A percentile compares a stretch with the other conserved stretches of the same genome.
These are phyloP conservation scores for Mycosphaerella sp. DNA, from an alignment of 2,329 filamentous ascomycete species.

Conservation along the genomic window DNA sequence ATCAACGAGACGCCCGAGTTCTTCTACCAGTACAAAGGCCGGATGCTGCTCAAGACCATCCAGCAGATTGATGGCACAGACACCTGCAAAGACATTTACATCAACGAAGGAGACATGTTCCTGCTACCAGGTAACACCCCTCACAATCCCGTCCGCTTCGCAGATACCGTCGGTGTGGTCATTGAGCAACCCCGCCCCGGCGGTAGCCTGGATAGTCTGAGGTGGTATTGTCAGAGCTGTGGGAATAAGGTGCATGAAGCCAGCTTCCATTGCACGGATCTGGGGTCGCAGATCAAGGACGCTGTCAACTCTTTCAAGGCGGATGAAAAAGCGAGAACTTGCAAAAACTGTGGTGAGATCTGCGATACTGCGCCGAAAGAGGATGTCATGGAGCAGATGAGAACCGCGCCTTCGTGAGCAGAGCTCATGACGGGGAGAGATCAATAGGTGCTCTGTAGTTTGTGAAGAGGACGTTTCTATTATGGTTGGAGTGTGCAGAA, in stretches of 20 bases:
- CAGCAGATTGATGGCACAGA: conserved; percentile 52
- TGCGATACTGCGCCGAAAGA: conserved; percentile 61
- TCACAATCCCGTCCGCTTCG: conserved; percentile 91
- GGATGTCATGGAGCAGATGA: conserved; percentile 35
- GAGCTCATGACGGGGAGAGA: too few species aligned
- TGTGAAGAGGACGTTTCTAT: too few species aligned
- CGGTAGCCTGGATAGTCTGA: conserved; percentile 66
- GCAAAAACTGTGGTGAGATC: conserved; percentile 67
- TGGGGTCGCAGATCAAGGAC: conserved; percentile 90
- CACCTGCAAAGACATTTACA: conserved; percentile 75
- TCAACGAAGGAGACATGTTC: conserved; percentile 91
- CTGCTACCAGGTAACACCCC: conserved; percentile 89
- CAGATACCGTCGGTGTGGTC: conserved; percentile 87
- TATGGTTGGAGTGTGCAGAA: too few species aligned
- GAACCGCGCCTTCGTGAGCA: conserved; percentile 12
- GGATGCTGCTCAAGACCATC: conserved; percentile 89
- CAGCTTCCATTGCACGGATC: conserved; percentile 77
- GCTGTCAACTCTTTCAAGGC: conserved; percentile 79
- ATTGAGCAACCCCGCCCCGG: conserved; percentile 76
- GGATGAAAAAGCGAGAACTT: conserved; percentile 64
- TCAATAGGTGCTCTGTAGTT: too few species aligned
- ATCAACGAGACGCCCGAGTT: conserved; percentile 95
- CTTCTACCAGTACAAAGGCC: conserved; percentile 94
- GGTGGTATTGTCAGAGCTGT: conserved; percentile 83
- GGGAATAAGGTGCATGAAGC: conserved; percentile 73